Percentiles rank a stretch among this genome's conserved stretches.
Evolutionary conservation across 495 filamentous ascomycete genomes (phyloP).

Genomic region (Glonium stellatum): DNA sequence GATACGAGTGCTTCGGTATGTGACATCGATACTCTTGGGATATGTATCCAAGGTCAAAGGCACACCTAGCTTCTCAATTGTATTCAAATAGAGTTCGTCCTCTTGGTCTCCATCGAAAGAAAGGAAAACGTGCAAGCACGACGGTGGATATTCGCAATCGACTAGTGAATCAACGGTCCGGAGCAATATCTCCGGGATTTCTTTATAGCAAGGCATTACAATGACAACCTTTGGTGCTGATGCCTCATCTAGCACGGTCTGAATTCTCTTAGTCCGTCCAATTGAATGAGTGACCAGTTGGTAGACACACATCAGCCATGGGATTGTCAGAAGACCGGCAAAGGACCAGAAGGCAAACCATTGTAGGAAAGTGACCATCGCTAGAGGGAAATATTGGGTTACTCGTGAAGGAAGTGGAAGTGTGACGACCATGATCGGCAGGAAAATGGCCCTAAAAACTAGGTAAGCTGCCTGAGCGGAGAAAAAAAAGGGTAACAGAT

Average conservation of each 20-base stretch:
- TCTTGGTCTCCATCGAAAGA: conserved; percentile 90
- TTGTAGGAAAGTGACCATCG: conserved; percentile 65
- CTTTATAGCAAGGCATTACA: conserved; percentile 96
- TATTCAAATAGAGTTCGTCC: conserved; percentile 82
- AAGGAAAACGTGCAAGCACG: conserved; percentile 92
- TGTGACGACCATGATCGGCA: conserved; percentile 92
- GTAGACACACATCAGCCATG: conserved; percentile 91
- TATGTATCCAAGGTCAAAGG: conserved; percentile 69
- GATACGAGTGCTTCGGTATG: conserved; percentile 72
- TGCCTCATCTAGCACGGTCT: conserved; percentile 73
- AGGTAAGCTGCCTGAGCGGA: background rate
- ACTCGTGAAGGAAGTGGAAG: conserved; percentile 73
- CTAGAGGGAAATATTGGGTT: conserved; percentile 58
- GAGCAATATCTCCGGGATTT: conserved; percentile 77
- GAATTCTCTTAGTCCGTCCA: conserved; percentile 73
- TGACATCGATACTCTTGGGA: conserved; percentile 85
- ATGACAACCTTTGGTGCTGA: conserved; percentile 93
- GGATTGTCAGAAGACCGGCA: conserved; percentile 70
- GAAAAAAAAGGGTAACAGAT: background rate
- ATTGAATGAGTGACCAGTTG: conserved; percentile 79
- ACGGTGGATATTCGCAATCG: conserved; percentile 87
- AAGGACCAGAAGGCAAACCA: conserved; percentile 99
- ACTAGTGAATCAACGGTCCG: conserved; percentile 89
- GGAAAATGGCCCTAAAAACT: conserved; percentile 63
- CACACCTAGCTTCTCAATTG: conserved; percentile 81